Base-by-base conservation (phyloP, 768 basidiomycete species). In the Calocybe gangraenosa region DNA sequence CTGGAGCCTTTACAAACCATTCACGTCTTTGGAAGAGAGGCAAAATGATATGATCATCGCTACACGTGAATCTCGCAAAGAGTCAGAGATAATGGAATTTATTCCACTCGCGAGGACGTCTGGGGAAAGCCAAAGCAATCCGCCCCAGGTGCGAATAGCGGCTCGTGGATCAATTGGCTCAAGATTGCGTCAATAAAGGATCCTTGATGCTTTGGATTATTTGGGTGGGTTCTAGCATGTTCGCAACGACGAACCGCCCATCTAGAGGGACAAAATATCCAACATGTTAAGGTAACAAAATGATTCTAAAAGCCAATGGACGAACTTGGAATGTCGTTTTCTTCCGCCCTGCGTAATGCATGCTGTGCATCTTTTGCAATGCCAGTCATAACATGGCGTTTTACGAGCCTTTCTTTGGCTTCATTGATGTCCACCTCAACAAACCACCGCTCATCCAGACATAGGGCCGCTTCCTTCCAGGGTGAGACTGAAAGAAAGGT, bases 381-480 rank as follows among this genome's bases (percentile, higher is more conserved):
- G 0, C 90, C 89, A 25, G 81, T 92, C 36, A 69, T 60, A n/a
- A 92, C 76, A 59, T 94, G 92, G 22, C 92, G 71, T 48, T 69
- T 74, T 2, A 88, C 73, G 9, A 94, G 62, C 36, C 91, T 71
- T 30, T 63, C 56, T 52, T 69, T 71, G 0, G 84, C 89, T 48
- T 76, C 73, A 8, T 65, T 66, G 11, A 69, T 54, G 25, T 82
- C 78, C 9, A 85, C 66, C 9, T 80, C 66, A 21, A 96, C 63
- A 66, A 81, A 84, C 76, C 89, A 87, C 8, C 88, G 70, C 56
- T 92, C 87, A 58, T 95, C 87, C 47, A 94, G 68, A 43, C 79
- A 56, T 14, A 65, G 58, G 0, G 80, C 77, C 1, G 83, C 88
- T 11, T 75, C 71, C 1, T 57, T 61, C 94, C 94, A 96, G 0